Evolutionary conservation across 2,329 filamentous ascomycete genomes (phyloP).

Genomic region (Monilinia polystroma): DNA sequence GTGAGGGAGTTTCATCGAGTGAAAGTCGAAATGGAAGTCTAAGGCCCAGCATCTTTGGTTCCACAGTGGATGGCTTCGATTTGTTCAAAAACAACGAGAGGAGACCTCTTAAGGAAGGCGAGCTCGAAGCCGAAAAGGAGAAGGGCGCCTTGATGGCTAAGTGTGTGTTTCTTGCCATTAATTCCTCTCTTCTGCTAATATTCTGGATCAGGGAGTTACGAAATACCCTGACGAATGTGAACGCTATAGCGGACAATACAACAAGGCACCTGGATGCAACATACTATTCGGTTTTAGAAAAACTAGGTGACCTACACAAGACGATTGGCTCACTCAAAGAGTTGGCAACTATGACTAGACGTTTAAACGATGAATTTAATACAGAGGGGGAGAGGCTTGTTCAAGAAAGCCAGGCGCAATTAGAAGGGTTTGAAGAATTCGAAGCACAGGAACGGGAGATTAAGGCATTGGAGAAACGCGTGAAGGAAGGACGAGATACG

Average conservation of each 20-base stretch:
- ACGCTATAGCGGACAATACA: constrained; percentile 58
- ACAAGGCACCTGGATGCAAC: constrained; percentile 69
- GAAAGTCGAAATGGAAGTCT: constrained; percentile 48
- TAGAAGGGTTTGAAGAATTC: constrained; percentile 62
- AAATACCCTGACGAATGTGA: constrained; percentile 54
- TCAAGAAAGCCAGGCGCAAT: constrained; percentile 52
- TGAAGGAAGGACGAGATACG: constrained; percentile 58
- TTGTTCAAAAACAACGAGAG: constrained; percentile 23
- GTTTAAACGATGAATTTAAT: constrained; percentile 59
- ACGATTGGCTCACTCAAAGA: constrained; percentile 65
- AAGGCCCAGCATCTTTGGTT: constrained; percentile 45
- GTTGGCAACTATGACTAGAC: constrained; percentile 60
- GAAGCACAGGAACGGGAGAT: constrained; percentile 64
- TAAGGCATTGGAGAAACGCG: constrained; percentile 58
- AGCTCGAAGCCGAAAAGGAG: constrained; percentile 46
- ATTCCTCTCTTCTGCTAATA: constrained; percentile 18
- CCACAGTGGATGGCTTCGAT: constrained; percentile 27
- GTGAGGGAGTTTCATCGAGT: constrained; percentile 47
- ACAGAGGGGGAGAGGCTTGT: constrained; percentile 58
- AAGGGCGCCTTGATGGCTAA: constrained; percentile 44
- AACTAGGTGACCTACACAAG: constrained; percentile 60
- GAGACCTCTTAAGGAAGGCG: constrained; percentile 42
- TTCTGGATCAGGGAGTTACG: constrained; percentile 48
- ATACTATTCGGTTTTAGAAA: constrained; percentile 72
- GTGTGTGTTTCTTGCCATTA: constrained; percentile 40